These are phyloP conservation scores for Crithidia acanthocephali DNA, from an alignment of 208 protist genomes.

Conservation along the genomic window DNA sequence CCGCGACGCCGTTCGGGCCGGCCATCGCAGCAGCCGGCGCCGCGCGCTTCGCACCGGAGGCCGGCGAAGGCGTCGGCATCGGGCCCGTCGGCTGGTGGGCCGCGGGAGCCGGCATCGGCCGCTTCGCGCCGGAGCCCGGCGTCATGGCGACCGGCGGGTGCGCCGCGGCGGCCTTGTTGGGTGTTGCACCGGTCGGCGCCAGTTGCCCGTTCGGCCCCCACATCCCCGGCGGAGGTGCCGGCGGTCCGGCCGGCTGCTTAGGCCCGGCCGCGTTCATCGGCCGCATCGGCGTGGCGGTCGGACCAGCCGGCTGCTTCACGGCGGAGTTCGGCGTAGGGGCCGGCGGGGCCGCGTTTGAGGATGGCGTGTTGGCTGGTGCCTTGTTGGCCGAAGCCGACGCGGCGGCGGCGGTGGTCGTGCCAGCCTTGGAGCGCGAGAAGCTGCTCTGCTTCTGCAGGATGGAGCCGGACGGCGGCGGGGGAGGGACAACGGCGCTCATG, in stretches of 20 bases:
- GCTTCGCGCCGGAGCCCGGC: conserved; percentile 3
- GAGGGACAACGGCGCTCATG: conserved; percentile 36
- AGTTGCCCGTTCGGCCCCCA: conserved; percentile 32
- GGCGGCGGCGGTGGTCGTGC: conserved; percentile 9
- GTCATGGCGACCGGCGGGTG: conserved; percentile 1
- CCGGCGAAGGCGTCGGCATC: neutral
- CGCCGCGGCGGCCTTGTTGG: neutral
- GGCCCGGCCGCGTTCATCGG: neutral
- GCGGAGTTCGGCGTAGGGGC: conserved; percentile 7
- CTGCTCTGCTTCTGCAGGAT: conserved; percentile 41
- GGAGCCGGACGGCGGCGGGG: conserved; percentile 28
- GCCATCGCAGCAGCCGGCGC: neutral
- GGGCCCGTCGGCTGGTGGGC: conserved; percentile 2
- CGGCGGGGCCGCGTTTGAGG: neutral
- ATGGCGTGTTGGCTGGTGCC: neutral
- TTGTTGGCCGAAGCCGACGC: conserved; percentile 10
- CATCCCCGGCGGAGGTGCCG: conserved; percentile 22
- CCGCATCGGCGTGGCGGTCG: neutral
- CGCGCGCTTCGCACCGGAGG: neutral
- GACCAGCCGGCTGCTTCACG: neutral
- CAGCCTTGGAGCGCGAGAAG: conserved; percentile 34
- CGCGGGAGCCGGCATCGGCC: neutral
- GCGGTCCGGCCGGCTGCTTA: conserved; percentile 3
- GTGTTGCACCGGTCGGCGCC: neutral
- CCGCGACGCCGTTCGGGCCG: neutral